phyloP scores from a whole-genome alignment of 257 asterid genomes.

The Coffea eugenioides region DNA sequence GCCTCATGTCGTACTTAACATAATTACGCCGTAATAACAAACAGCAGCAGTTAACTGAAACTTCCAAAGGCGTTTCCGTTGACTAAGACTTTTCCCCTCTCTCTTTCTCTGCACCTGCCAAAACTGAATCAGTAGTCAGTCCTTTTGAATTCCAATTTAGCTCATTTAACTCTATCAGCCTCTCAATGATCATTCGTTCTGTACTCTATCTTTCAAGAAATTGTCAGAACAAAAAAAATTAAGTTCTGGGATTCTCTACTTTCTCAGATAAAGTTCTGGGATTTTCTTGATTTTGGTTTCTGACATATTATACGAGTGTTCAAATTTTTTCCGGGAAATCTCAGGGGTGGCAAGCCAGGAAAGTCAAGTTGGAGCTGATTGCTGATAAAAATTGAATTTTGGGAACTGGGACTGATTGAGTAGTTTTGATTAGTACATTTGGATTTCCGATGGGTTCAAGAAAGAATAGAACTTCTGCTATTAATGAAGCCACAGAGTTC shows the following conservation, averaged over 20 bases:
- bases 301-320: neutral
- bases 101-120: constrained; percentile 6
- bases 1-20: neutral
- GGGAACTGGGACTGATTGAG: neutral
- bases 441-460: constrained; percentile 45
- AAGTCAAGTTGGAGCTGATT: neutral
- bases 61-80: constrained; percentile 14
- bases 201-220: neutral
- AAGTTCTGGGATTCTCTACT: constrained; percentile 1
- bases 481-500: constrained; percentile 44
- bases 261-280: neutral
- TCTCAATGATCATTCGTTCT: neutral
- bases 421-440: neutral
- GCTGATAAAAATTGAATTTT: constrained; percentile 8
- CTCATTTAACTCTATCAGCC: neutral
- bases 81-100: constrained; percentile 26
- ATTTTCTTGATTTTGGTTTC: neutral
- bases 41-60: neutral
- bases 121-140: constrained; percentile 3
- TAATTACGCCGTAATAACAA: neutral
- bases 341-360: neutral
- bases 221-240: no score
- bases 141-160: constrained; percentile 15
- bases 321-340: neutral
- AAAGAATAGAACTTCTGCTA: constrained; percentile 51